Evolutionary conservation across 352 stramenopile genomes (phyloP), one percentile per base, ranked within the genome.

Genomic region (Phytophthora podocarpi): DNA sequence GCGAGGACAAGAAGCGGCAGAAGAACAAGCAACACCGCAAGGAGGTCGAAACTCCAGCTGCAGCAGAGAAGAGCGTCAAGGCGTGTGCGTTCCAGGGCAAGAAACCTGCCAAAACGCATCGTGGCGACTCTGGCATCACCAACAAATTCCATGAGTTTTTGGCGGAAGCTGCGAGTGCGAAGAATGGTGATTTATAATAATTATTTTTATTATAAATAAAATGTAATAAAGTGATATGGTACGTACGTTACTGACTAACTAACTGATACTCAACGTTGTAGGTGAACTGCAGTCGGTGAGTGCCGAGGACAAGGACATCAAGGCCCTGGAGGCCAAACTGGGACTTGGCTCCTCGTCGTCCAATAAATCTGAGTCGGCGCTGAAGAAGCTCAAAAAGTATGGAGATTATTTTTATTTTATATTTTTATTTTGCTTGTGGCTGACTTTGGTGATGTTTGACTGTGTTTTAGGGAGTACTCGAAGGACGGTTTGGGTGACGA

Each of bases 71-170:
- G 49, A 50, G 50, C 26, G 59, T 37, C 23, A 61, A 56, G 23
- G 37, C 37, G 23, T 41, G 48, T 36, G 36, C 36, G n/a, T 3
- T 18, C n/a, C 18, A 15, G 2, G 40, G 27, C 23, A 70, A 62
- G 37, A 65, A 57, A 42, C 34, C 23, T n/a, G 42, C 20, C 5
- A 59, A 48, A 70, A 36, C 31, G 27, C 23, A 34, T 52, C 58
- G 42, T n/a, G 13, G 48, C 23, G 51, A 50, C 32, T 12, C 21
- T 32, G 51, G 4, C 23, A 71, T 93, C 53, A 72, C 79, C 48
- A 93, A 92, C 69, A 85, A 82, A 45, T 94, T 94, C 67, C 81
- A 90, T 42, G 80, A 92, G 67, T 80, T 94, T 59, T 59, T 92
- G 21, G 70, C 86, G 16, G 79, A 93, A 70, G 86, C 72, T 5